phyloP scores from a whole-genome alignment of 129 eudicot species.

The Flaveria sonorensis region DNA sequence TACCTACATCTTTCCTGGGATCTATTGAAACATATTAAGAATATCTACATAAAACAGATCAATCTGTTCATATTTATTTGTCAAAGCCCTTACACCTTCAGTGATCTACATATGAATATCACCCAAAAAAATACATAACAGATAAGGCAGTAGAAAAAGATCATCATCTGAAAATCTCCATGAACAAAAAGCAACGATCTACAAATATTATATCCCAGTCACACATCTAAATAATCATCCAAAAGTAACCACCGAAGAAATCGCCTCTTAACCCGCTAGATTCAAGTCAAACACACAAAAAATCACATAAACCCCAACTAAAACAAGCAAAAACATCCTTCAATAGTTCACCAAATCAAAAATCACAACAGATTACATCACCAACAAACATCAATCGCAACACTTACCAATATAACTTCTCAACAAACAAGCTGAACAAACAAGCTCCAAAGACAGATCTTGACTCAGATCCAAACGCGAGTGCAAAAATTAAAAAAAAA shows the following conservation, averaged over 20 bases:
- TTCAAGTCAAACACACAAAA: conserved; percentile 31
- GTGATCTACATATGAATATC: neutral
- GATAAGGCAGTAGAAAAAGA: neutral
- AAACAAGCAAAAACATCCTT: neutral
- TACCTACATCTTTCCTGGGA: neutral
- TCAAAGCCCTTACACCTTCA: neutral
- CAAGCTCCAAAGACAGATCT: conserved; percentile 20
- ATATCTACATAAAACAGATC: neutral
- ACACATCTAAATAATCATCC: too few relatives aligned
- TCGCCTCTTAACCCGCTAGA: conserved; percentile 29
- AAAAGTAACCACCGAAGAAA: conserved; percentile 14
- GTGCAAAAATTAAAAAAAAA: neutral
- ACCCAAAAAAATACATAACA: neutral
- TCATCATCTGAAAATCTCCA: neutral
- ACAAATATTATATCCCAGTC: neutral
- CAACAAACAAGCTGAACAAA: conserved; percentile 26
- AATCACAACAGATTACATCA: neutral
- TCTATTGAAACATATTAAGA: neutral
- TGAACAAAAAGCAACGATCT: conserved; percentile 3
- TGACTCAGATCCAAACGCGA: conserved; percentile 29
- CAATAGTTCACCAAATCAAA: neutral
- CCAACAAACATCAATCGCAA: conserved; percentile 15
- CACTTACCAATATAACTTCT: conserved; percentile 9
- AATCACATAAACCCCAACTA: neutral
- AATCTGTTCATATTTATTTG: neutral